These are phyloP conservation scores for Aspergillus glaucus DNA, from an alignment of 2,329 filamentous ascomycete species.

Conservation along the genomic window DNA sequence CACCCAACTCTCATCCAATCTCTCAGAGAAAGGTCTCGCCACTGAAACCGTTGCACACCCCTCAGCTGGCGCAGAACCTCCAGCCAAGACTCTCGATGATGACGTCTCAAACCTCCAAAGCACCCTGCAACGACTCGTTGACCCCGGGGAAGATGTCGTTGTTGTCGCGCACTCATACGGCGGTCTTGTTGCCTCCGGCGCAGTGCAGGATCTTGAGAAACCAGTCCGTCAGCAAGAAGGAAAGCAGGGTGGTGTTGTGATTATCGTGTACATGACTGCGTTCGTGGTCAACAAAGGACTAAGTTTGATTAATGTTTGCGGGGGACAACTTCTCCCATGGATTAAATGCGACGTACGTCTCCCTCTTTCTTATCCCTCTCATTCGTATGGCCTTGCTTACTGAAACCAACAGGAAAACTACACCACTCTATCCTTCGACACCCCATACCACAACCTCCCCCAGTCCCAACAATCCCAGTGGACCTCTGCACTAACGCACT, in stretches of 20 bases:
- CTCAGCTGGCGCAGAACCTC: constrained; percentile 22
- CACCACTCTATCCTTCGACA: constrained; percentile 2
- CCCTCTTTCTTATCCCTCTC: not conserved
- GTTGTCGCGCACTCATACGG: constrained; percentile 31
- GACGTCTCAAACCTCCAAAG: constrained; percentile 26
- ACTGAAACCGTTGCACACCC: constrained; percentile 24
- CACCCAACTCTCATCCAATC: constrained; percentile 21
- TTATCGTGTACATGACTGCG: constrained; percentile 27
- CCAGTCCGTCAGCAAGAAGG: constrained; percentile 16
- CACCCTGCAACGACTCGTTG: constrained; percentile 19
- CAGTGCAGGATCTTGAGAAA: constrained; percentile 22
- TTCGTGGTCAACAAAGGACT: constrained; percentile 31
- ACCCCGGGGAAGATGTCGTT: constrained; percentile 20
- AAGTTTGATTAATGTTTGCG: constrained; percentile 24
- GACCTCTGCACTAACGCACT: constrained; percentile 15
- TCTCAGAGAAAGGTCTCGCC: constrained; percentile 27
- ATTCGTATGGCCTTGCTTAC: not conserved
- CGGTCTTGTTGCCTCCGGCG: constrained; percentile 24
- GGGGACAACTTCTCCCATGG: constrained; percentile 14
- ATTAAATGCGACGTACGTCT: constrained; percentile 17
- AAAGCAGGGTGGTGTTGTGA: constrained; percentile 22
- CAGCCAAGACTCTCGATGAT: constrained; percentile 28
- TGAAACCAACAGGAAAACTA: constrained; percentile 12
- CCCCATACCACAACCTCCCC: constrained; percentile 27
- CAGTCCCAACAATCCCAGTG: constrained; percentile 17